Conservation (phyloP, 495 filamentous ascomycete species). For the Penicillium flavigenum region DNA sequence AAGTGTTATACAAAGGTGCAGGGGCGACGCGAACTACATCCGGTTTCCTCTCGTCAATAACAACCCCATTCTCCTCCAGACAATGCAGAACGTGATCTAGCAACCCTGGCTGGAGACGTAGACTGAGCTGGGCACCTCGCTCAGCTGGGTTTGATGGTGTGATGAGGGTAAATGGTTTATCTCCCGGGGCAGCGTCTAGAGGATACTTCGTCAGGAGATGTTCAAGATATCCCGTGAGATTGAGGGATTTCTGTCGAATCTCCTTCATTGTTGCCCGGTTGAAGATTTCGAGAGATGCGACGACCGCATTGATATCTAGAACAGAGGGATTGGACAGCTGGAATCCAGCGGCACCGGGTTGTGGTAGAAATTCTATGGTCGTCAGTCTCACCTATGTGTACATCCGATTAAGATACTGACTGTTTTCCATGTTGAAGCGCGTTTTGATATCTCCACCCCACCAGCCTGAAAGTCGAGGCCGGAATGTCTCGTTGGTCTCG, state of each 20-base stretch:
- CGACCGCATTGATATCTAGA: slow-evolving; percentile 62
- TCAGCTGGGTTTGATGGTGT: slow-evolving; percentile 71
- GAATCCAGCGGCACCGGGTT: slow-evolving; percentile 60
- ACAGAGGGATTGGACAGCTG: slow-evolving; percentile 63
- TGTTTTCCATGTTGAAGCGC: slow-evolving; percentile 76
- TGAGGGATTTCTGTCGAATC: slow-evolving; percentile 71
- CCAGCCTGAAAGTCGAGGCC: slow-evolving; percentile 75
- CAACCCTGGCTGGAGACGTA: slow-evolving; percentile 64
- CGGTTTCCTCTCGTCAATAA: slow-evolving; percentile 87
- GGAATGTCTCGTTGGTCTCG: slow-evolving; percentile 40
- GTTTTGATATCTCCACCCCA: slow-evolving; percentile 79
- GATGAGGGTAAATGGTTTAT: slow-evolving; percentile 68
- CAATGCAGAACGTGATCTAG: slow-evolving; percentile 66
- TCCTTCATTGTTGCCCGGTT: slow-evolving; percentile 64
- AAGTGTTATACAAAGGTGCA: slow-evolving; percentile 85
- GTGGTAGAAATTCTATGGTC: slow-evolving; percentile 64
- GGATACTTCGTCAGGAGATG: slow-evolving; percentile 54
- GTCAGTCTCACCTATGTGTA: not conserved
- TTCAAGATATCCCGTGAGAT: slow-evolving; percentile 79
- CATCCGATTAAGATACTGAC: slow-evolving; percentile 29
- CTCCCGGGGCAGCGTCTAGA: slow-evolving; percentile 35
- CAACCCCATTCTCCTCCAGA: slow-evolving; percentile 67
- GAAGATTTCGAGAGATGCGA: slow-evolving; percentile 79
- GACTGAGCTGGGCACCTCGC: slow-evolving; percentile 84
- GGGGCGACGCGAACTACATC: slow-evolving; percentile 93